A percentile compares a stretch with the other conserved stretches of the same genome.
These are phyloP conservation scores for Colletotrichum gloeosporioides DNA, from an alignment of 2,329 filamentous ascomycete species.

Conservation along the genomic window DNA sequence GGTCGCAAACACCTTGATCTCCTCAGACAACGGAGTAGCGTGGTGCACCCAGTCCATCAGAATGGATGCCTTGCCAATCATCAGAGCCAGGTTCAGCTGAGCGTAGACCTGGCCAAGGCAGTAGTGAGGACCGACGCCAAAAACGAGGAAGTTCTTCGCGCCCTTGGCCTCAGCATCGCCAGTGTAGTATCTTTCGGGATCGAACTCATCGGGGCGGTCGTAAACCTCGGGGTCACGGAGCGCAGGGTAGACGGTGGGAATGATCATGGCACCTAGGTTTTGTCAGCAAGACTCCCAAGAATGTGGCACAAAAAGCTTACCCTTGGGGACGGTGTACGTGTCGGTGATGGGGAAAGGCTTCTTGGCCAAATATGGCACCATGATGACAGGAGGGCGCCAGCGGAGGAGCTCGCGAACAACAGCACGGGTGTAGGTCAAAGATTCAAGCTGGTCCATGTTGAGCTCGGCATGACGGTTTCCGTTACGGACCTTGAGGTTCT, in stretches of 20 bases:
- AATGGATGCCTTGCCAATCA: slow-evolving; percentile 89
- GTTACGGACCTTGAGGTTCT: slow-evolving; percentile 80
- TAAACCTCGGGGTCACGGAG: slow-evolving; percentile 94
- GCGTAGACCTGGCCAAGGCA: slow-evolving; percentile 95
- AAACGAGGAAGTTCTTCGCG: slow-evolving; percentile 95
- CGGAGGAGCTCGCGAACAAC: slow-evolving; percentile 91
- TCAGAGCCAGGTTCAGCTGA: slow-evolving; percentile 83
- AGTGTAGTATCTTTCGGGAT: slow-evolving; percentile 89
- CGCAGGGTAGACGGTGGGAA: slow-evolving; percentile 88
- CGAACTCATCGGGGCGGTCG: slow-evolving; percentile 84
- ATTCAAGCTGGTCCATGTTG: slow-evolving; percentile 86
- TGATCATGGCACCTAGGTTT: slow-evolving; percentile 79
- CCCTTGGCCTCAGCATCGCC: slow-evolving; percentile 87
- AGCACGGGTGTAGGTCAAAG: slow-evolving; percentile 87
- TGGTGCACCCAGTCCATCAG: slow-evolving; percentile 90
- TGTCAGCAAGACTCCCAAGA: neutral
- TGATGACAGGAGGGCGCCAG: slow-evolving; percentile 94
- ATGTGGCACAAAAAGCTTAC: slow-evolving; percentile 39
- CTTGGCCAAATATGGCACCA: slow-evolving; percentile 96
- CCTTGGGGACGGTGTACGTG: slow-evolving; percentile 91
- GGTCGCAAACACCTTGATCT: slow-evolving; percentile 98
- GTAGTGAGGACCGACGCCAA: slow-evolving; percentile 95
- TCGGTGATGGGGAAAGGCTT: slow-evolving; percentile 92
- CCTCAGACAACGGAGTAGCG: slow-evolving; percentile 81
- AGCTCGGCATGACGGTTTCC: slow-evolving; percentile 75